phyloP scores from a whole-genome alignment of 2,329 filamentous ascomycete species.

The Colletotrichum sansevieriae region DNA sequence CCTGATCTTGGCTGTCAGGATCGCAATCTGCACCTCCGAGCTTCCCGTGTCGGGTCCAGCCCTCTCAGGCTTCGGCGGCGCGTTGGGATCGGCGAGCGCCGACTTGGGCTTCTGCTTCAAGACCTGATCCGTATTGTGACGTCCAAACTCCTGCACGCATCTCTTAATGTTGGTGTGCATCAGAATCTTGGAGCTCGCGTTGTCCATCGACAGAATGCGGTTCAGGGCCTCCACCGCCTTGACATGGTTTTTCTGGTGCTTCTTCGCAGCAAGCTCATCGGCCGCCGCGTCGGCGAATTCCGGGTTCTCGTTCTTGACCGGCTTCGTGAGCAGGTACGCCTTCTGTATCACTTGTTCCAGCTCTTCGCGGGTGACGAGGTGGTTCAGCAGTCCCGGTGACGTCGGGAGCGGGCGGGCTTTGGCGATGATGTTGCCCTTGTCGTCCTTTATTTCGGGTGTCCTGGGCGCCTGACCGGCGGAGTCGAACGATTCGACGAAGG shows the following conservation, averaged over 20 bases:
- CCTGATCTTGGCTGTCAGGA: constrained; percentile 93
- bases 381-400: constrained; percentile 74
- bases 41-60: constrained; percentile 94
- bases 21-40: constrained; percentile 97
- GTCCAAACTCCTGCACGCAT: constrained; percentile 88
- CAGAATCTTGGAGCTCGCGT: constrained; percentile 82
- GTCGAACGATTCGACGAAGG: constrained; percentile 87
- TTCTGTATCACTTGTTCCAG: constrained; percentile 75
- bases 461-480: constrained; percentile 65
- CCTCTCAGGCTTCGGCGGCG: constrained; percentile 63
- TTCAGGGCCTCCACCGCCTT: constrained; percentile 81
- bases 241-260: constrained; percentile 69
- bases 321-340: constrained; percentile 77
- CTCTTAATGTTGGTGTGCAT: constrained; percentile 86
- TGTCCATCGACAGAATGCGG: constrained; percentile 82
- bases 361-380: constrained; percentile 78
- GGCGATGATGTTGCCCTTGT: constrained; percentile 56
- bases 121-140: constrained; percentile 84
- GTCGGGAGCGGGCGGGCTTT: constrained; percentile 60
- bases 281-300: constrained; percentile 56
- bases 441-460: constrained; percentile 54
- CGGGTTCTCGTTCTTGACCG: constrained; percentile 54
- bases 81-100: constrained; percentile 56
- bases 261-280: constrained; percentile 50
- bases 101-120: constrained; percentile 73